phyloP scores from a whole-genome alignment of 208 protist genomes.

The Leishmania turanica region DNA sequence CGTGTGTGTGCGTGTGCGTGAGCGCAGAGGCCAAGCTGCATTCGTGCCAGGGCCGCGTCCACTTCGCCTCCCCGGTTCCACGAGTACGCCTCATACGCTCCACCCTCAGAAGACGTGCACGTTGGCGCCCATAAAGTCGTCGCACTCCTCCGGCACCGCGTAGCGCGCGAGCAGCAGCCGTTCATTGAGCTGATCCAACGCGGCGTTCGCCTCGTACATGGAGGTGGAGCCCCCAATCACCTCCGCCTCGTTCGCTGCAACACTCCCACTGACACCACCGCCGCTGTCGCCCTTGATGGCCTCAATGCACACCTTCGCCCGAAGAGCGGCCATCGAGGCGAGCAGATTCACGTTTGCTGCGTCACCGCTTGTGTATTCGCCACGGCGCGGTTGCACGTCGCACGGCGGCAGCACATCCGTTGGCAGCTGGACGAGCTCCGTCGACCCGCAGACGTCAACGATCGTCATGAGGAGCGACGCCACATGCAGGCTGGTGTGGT shows the following conservation, averaged over 20 bases:
- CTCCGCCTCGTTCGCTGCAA: neutral
- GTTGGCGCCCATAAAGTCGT: slow-evolving; percentile 38
- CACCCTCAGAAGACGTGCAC: slow-evolving; percentile 20
- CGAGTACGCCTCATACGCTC: neutral
- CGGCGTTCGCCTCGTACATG: slow-evolving; percentile 25
- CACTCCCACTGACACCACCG: neutral
- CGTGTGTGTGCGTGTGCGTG: neutral
- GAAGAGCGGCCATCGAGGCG: slow-evolving; percentile 31
- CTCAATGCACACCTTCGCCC: slow-evolving; percentile 31
- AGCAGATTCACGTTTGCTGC: slow-evolving; percentile 14
- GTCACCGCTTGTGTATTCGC: slow-evolving; percentile 5
- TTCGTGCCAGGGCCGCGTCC: neutral
- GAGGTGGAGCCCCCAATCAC: neutral
- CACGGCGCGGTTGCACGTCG: slow-evolving; percentile 3
- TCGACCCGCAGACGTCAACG: slow-evolving; percentile 54
- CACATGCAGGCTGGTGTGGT: slow-evolving; percentile 46
- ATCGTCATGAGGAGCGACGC: slow-evolving; percentile 48
- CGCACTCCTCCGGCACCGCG: slow-evolving; percentile 46
- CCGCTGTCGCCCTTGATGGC: slow-evolving; percentile 13
- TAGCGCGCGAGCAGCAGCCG: slow-evolving; percentile 47
- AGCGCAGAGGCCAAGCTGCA: neutral
- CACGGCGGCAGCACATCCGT: slow-evolving; percentile 11
- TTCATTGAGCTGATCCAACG: slow-evolving; percentile 39
- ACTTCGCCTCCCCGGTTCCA: neutral
- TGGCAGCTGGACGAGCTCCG: slow-evolving; percentile 68